phyloP scores from a whole-genome alignment of 345 rosid species.

The Eucalyptus melliodora region DNA sequence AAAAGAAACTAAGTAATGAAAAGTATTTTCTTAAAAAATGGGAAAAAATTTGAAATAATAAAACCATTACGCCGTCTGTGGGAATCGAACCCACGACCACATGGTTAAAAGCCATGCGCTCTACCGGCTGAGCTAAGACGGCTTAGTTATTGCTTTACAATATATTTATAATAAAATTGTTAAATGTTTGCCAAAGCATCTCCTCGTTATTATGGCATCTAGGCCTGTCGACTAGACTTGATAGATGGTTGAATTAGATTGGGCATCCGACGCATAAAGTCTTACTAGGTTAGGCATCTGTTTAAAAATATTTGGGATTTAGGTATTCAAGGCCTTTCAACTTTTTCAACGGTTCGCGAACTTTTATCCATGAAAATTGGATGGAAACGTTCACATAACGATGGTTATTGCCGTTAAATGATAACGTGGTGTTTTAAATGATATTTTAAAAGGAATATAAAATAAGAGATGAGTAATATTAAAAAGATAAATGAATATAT shows the following conservation, averaged over 20 bases:
- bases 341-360: not conserved
- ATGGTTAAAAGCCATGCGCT: slow-evolving; percentile 80
- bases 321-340: not conserved
- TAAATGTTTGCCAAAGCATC: not conserved
- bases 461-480: not conserved
- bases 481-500: not conserved
- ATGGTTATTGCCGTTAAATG: not conserved
- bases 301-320: not conserved
- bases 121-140: slow-evolving; percentile 81
- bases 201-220: not conserved
- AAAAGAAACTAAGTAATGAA: not conserved
- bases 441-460: not conserved
- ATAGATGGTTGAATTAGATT: not conserved
- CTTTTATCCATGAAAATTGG: not conserved
- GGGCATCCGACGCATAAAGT: not conserved
- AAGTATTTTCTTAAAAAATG: not conserved
- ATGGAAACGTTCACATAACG: not conserved
- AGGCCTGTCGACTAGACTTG: not conserved
- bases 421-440: accelerated
- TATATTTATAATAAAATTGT: accelerated
- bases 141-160: accelerated
- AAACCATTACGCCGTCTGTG: slow-evolving; percentile 35
- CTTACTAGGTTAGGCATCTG: not conserved
- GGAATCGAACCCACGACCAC: slow-evolving; percentile 81
- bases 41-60: accelerated